Percentiles rank a stretch among this genome's conserved stretches.
phyloP scores from a whole-genome alignment of 352 stramenopile species.

The Pythium dissotocum region DNA sequence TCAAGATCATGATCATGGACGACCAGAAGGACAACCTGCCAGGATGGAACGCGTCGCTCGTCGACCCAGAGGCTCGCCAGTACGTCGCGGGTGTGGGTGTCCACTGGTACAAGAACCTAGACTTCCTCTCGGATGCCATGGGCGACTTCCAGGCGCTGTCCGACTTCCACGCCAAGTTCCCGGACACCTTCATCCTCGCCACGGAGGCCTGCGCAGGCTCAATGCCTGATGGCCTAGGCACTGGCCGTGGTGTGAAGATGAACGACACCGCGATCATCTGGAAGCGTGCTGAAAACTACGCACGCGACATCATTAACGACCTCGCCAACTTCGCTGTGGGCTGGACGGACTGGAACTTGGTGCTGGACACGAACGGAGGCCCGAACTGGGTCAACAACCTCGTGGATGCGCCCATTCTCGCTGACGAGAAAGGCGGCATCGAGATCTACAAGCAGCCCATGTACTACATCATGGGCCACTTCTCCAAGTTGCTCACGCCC shows the following conservation, averaged over 20 bases:
- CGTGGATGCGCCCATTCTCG: constrained; percentile 71
- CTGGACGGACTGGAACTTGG: constrained; percentile 90
- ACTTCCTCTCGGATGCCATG: constrained; percentile 44
- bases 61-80: constrained; percentile 50
- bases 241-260: constrained; percentile 48
- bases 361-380: constrained; percentile 69
- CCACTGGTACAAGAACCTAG: constrained; percentile 85
- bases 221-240: constrained; percentile 48
- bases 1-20: constrained; percentile 84
- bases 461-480: constrained; percentile 81
- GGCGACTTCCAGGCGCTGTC: constrained; percentile 51
- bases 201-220: constrained; percentile 82
- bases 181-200: constrained; percentile 78
- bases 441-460: constrained; percentile 87
- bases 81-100: constrained; percentile 85
- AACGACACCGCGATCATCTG: constrained; percentile 49
- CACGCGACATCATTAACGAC: constrained; percentile 87
- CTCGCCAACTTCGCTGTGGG: constrained; percentile 72
- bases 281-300: constrained; percentile 75
- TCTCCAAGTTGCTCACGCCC: constrained; percentile 71
- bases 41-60: constrained; percentile 43
- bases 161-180: constrained; percentile 55
- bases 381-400: constrained; percentile 75
- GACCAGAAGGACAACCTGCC: constrained; percentile 77
- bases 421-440: constrained; percentile 48